These are phyloP conservation scores for Xerophyta viscosa DNA, from an alignment of 106 monocot species.

Conservation along the genomic window DNA sequence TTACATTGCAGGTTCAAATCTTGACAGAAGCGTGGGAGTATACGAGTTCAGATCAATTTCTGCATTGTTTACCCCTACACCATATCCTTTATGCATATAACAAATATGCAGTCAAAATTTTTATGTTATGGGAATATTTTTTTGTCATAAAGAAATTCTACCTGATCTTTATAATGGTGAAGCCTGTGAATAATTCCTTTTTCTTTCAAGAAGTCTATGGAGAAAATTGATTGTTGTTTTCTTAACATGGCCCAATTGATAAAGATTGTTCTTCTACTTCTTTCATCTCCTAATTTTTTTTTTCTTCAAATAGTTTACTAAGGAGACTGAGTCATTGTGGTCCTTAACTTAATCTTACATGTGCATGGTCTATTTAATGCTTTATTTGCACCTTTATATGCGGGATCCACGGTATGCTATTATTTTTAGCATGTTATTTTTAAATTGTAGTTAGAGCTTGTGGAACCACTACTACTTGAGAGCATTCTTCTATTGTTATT, in stretches of 20 bases:
- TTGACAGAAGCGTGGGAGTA: slow-evolving; percentile 92
- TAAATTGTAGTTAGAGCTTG: too few species aligned
- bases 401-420: slow-evolving; percentile 66
- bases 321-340: slow-evolving; percentile 2
- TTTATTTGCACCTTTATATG: slow-evolving; percentile 90
- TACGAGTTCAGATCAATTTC: slow-evolving; percentile 54
- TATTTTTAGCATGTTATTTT: too few species aligned
- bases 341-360: slow-evolving; percentile 79
- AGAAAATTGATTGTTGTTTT: too few species aligned
- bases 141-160: not conserved
- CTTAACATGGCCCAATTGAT: too few species aligned
- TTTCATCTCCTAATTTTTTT: not conserved
- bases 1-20: slow-evolving; percentile 67
- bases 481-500: too few species aligned
- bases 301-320: not conserved
- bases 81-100: slow-evolving; percentile 53
- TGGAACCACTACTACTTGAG: too few species aligned
- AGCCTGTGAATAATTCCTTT: too few species aligned
- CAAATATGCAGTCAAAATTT: too few species aligned
- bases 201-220: too few species aligned
- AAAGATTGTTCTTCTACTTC: too few species aligned
- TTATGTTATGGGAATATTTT: not conserved
- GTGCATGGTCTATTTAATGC: slow-evolving; percentile 99
- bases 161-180: too few species aligned
- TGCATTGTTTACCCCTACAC: slow-evolving; percentile 86